phyloP scores from a whole-genome alignment of 352 stramenopile genomes.

The Aphanomyces cochlioides region DNA sequence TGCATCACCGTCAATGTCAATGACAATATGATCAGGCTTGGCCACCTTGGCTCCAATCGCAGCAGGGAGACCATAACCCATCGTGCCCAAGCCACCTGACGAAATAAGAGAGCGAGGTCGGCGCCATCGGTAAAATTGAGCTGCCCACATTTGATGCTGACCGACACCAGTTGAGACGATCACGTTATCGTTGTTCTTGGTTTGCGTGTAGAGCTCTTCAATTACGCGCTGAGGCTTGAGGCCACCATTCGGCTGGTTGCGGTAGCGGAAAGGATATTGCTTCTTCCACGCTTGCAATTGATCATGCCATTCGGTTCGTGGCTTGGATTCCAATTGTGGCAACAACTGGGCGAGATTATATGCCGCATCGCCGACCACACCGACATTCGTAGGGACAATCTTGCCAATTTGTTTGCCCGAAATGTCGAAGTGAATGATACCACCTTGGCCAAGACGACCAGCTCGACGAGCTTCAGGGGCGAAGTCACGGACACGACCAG shows the following conservation, averaged over 20 bases:
- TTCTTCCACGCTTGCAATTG: conserved; percentile 88
- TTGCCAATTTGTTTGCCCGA: conserved; percentile 83
- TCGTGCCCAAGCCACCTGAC: conserved; percentile 92
- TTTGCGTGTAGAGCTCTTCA: conserved; percentile 91
- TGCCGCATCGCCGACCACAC: conserved; percentile 79
- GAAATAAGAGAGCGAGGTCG: conserved; percentile 91
- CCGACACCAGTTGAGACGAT: conserved; percentile 95
- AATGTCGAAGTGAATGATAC: conserved; percentile 96
- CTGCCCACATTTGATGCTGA: conserved; percentile 96
- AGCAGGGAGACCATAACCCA: conserved; percentile 92
- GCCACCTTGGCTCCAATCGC: conserved; percentile 93
- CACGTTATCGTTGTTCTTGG: conserved; percentile 86
- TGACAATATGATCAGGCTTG: conserved; percentile 60
- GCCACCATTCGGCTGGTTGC: conserved; percentile 50
- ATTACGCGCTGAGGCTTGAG: conserved; percentile 93
- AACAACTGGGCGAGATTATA: conserved; percentile 91
- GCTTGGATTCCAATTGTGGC: conserved; percentile 72
- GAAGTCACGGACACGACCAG: conserved; percentile 89
- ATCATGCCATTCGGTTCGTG: conserved; percentile 88
- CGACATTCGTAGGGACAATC: conserved; percentile 77
- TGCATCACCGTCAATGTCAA: conserved; percentile 94
- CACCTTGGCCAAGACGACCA: conserved; percentile 86
- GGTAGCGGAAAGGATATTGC: conserved; percentile 92
- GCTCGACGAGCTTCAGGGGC: conserved; percentile 89
- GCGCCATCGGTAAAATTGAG: conserved; percentile 95